Base-by-base conservation (phyloP, 805 yeast species). In the Suhomyces pyralidae region DNA sequence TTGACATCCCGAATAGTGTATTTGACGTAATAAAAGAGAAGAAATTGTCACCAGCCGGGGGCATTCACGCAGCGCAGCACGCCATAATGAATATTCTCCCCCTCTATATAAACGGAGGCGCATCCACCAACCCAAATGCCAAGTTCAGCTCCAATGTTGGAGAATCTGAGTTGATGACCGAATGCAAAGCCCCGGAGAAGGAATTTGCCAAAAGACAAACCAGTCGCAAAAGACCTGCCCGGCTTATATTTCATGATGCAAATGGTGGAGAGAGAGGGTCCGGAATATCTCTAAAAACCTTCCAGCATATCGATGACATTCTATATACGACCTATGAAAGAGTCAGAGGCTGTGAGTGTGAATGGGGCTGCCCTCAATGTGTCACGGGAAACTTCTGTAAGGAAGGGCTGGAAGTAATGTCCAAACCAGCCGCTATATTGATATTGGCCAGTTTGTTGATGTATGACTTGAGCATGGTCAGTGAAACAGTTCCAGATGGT, bases 31-130 rank as follows among this genome's bases (percentile, higher is more conserved):
- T 93, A 30, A 70, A 75, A 3, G 67, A 64, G 3, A 90, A 90
- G 58, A 60, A 74, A 1, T 69, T 94, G 45, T 87, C 81, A 52
- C 72, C 85, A 1, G 93, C 98, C 0, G 99, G 89, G 5, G 96
- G 94, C 0, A 89, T 94, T n/a, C 99, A 94, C 71, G 97, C 96
- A 1, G 96, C 97, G 0, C 93, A 91, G 58, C 99, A 94, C 73
- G 90, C 90, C 0, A 71, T 94, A 1, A 85, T 94, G 80, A 85
- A 88, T 46, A 78, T 89, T 53, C 65, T 92, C 25, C 96, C 97
- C 0, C 67, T 85, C 25, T 85, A 82, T 54, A 83, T 91, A 4
- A 82, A 84, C 10, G 84, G 89, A 15, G 88, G 90, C 0, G 79
- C 81, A 3, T 87, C 84, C 58, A 65, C 74, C 7, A 61, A 67